Base-by-base conservation (phyloP, 108 stramenopile species). In the Fragilaria crotonensis region DNA sequence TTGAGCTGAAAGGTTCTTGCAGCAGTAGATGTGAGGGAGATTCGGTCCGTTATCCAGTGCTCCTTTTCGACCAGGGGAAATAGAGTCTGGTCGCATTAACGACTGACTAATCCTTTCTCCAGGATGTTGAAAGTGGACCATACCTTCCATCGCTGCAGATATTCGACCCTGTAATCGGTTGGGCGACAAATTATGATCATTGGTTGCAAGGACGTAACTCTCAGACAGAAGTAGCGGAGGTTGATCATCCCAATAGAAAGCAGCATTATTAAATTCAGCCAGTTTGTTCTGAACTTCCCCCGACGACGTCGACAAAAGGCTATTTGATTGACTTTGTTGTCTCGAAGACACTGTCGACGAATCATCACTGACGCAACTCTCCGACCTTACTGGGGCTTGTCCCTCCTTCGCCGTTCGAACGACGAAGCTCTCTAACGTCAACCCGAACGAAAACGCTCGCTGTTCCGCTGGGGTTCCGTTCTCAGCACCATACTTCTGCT, bases 231-330 rank as follows among this genome's bases (percentile, higher is more conserved):
- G 49, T 44, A 84, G 76, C 4, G 76, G 64, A 20, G 85, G 79
- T 25, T 64, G 76, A 53, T 87, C 75, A 62, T 90, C 89, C 89
- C 89, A 90, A 67, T 90, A 90, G 47, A 90, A 58, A 11, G 59
- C 61, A 36, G 83, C 45, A 48, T 84, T 71, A 7, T 72, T 72
- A 29, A 81, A 70, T 19, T 75, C 67, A 31, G 59, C 53, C 29
- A 84, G 50, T 49, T 85, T 84, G 62, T 85, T 80, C 51, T 31
- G 55, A 52, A 52, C 76, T 69, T 45, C 71, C 71, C n/a, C 72
- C 57, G 48, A 82, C 57, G 48, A 82, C 52, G 32, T 69, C 30
- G 51, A 62, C 60, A 51, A 31, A 44, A 63, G 23, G 33, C 17
- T 61, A 25, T 62, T 30, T 53, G 31, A 32, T 33, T 31, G 41